These are phyloP conservation scores for Cladobotryum mycophilum DNA, from an alignment of 2,329 filamentous ascomycete genomes.

Conservation along the genomic window DNA sequence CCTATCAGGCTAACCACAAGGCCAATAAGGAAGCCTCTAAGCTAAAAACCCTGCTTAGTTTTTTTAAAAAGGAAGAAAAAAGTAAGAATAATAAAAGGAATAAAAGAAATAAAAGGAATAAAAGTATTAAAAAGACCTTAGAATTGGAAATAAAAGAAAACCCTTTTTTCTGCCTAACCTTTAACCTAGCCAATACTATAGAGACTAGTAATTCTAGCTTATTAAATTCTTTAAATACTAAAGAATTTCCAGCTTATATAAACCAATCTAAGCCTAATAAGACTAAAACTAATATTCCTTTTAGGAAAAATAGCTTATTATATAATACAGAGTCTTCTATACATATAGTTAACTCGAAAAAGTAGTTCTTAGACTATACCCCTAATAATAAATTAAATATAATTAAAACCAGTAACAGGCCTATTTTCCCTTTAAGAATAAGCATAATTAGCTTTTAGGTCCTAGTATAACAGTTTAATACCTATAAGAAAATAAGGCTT, in stretches of 20 bases:
- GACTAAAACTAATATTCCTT: too few species aligned
- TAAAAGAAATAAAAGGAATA: too few species aligned
- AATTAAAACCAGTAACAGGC: background rate
- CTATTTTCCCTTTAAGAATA: background rate
- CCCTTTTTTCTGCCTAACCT: background rate
- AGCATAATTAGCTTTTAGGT: background rate
- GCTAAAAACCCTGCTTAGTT: too few species aligned
- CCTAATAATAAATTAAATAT: background rate
- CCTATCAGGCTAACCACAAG: too few species aligned
- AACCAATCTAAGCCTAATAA: background rate
- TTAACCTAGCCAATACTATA: too few species aligned
- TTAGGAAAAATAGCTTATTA: background rate
- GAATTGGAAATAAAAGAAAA: too few species aligned
- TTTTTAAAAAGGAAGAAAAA: too few species aligned
- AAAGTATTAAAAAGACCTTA: too few species aligned
- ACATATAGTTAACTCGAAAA: background rate
- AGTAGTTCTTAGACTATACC: background rate
- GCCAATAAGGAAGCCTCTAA: too few species aligned
- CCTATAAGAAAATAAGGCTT: too few species aligned
- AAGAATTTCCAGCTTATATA: background rate
- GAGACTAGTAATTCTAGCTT: background rate
- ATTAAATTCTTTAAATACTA: background rate
- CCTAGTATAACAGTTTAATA: too few species aligned
- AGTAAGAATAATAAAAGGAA: too few species aligned
- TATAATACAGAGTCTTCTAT: background rate